Evolutionary conservation across 78 protist species (phyloP).

Genomic region (Dictyostelium citrinum): DNA sequence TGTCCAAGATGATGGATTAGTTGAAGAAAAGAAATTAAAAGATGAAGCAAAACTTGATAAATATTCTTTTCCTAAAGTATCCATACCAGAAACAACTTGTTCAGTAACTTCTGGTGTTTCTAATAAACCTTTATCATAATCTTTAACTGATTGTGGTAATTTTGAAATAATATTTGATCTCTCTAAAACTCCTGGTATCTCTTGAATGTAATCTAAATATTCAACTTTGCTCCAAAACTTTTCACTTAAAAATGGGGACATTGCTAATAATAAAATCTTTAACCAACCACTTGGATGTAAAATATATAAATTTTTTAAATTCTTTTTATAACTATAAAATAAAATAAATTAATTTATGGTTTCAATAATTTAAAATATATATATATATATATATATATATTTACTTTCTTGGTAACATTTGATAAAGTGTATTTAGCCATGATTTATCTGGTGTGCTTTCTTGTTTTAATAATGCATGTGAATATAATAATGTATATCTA

Average conservation of each 20-base stretch:
- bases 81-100: conserved; percentile 38
- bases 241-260: conserved; percentile 78
- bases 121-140: conserved; percentile 27
- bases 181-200: conserved; percentile 24
- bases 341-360: neutral
- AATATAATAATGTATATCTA: conserved; percentile 33
- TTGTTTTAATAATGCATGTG: conserved; percentile 29
- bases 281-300: conserved; percentile 67
- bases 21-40: neutral
- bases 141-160: conserved; percentile 15
- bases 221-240: conserved; percentile 64
- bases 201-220: conserved; percentile 61
- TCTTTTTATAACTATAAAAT: conserved; percentile 52
- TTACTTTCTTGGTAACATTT: conserved; percentile 75
- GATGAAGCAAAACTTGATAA: conserved; percentile 43
- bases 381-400: too few species aligned
- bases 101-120: conserved; percentile 56
- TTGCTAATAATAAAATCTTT: conserved; percentile 38
- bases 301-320: conserved; percentile 51
- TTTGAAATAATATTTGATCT: neutral
- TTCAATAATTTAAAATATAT: neutral
- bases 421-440: conserved; percentile 34
- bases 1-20: conserved; percentile 34
- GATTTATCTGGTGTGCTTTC: conserved; percentile 52
- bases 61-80: conserved; percentile 57